A percentile compares a stretch with the other conserved stretches of the same genome.
Conservation (phyloP, 768 basidiomycete species). For the Suillus clintonianus region DNA sequence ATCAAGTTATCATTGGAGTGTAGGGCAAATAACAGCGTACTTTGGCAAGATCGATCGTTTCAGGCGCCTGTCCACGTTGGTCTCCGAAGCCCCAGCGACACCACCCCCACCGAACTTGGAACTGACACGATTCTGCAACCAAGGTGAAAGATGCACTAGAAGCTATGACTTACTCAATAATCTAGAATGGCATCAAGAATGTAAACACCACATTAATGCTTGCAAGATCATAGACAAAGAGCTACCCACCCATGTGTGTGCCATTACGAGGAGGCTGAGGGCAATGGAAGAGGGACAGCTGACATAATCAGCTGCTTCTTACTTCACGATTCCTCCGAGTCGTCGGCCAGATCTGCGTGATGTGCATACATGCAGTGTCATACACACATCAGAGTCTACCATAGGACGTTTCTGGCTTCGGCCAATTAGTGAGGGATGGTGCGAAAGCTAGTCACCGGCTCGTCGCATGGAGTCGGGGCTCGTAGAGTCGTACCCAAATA, state of each 20-base stretch:
- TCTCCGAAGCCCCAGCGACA: conserved; percentile 93
- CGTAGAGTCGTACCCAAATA: conserved; percentile 48
- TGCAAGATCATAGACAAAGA: background rate
- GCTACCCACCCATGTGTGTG: background rate
- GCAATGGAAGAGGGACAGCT: background rate
- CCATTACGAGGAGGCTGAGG: background rate
- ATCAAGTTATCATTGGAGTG: conserved; percentile 3
- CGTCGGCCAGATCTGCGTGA: background rate
- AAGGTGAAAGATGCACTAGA: conserved; percentile 7
- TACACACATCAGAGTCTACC: conserved; percentile 63
- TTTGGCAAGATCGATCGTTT: conserved; percentile 97
- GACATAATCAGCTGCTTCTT: background rate
- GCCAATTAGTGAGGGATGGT: conserved; percentile 61
- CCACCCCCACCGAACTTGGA: conserved; percentile 96
- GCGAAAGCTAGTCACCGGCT: conserved; percentile 49
- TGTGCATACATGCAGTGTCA: background rate
- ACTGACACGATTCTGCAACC: conserved; percentile 85
- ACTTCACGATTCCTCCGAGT: background rate
- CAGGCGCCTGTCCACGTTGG: conserved; percentile 95
- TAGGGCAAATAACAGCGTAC: conserved; percentile 39
- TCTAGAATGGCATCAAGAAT: conserved; percentile 39
- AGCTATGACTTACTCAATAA: conserved; percentile 56
- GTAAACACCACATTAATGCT: background rate
- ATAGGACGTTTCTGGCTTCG: conserved; percentile 51
- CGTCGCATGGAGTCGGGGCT: conserved; percentile 84